phyloP scores from a whole-genome alignment of 768 basidiomycete genomes.

The Ramaria sp. region DNA sequence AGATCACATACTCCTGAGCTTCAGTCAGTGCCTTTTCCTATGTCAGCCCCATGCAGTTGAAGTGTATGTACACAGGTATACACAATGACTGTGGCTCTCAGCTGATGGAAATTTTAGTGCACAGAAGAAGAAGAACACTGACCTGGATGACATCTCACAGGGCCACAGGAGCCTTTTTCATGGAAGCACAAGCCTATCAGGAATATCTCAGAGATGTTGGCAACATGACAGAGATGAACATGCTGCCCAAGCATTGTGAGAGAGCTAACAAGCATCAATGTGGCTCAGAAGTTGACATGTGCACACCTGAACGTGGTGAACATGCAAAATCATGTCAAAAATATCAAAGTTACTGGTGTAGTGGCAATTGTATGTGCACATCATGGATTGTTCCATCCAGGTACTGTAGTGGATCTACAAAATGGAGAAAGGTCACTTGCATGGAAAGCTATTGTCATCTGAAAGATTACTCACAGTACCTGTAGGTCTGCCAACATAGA shows the following conservation, averaged over 20 bases:
- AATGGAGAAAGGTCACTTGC: neutral
- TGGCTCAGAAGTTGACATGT: slow-evolving; percentile 16
- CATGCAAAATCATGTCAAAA: slow-evolving; percentile 17
- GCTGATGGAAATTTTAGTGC: slow-evolving; percentile 17
- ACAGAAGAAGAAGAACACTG: slow-evolving; percentile 14
- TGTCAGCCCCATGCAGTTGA: neutral
- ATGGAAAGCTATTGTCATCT: neutral
- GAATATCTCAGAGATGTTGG: slow-evolving; percentile 11
- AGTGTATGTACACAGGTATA: slow-evolving; percentile 10
- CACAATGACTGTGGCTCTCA: slow-evolving; percentile 10
- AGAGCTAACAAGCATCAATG: too few species aligned
- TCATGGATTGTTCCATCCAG: slow-evolving; percentile 12
- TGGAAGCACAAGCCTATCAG: slow-evolving; percentile 9
- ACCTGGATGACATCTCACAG: slow-evolving; percentile 16
- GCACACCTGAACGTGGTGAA: slow-evolving; percentile 15
- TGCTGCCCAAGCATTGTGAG: neutral
- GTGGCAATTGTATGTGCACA: slow-evolving; percentile 13
- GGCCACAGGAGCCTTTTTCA: slow-evolving; percentile 13
- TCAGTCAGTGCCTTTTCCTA: neutral
- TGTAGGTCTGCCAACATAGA: neutral
- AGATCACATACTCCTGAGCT: neutral
- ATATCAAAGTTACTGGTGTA: slow-evolving; percentile 15
- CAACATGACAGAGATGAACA: slow-evolving; percentile 9
- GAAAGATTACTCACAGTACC: neutral
- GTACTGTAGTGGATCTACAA: neutral